phyloP scores from a whole-genome alignment of 331 rosid species.

The Dryas integrifolia region DNA sequence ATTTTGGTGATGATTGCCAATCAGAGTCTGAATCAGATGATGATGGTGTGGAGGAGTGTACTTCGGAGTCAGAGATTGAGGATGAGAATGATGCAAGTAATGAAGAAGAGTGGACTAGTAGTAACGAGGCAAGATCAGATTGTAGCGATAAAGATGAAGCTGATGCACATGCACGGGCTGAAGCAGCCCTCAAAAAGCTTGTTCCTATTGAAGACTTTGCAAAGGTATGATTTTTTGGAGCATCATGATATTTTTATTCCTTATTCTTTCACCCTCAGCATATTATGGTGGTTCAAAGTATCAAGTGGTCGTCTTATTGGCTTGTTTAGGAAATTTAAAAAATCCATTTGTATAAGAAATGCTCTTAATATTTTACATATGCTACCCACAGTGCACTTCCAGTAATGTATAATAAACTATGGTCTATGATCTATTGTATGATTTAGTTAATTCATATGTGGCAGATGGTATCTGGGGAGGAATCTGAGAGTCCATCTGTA shows the following conservation, averaged over 20 bases:
- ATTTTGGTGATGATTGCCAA: constrained; percentile 69
- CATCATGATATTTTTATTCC: constrained; percentile 1
- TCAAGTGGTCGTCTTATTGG: background rate
- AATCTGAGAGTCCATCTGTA: constrained; percentile 44
- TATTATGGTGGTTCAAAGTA: background rate
- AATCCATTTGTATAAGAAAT: background rate
- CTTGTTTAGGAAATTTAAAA: background rate
- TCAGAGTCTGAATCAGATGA: constrained; percentile 80
- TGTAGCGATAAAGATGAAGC: constrained; percentile 74
- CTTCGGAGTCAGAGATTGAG: constrained; percentile 76
- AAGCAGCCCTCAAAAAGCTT: constrained; percentile 78
- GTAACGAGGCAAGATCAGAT: constrained; percentile 72
- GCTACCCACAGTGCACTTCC: background rate
- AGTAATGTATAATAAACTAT: background rate
- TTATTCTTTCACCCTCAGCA: background rate
- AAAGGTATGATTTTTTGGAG: constrained; percentile 49
- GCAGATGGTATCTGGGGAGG: constrained; percentile 64
- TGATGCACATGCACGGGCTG: constrained; percentile 58
- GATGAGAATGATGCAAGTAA: constrained; percentile 63
- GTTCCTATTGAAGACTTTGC: constrained; percentile 66
- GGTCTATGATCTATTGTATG: background rate
- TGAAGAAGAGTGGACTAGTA: constrained; percentile 85
- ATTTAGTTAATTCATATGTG: constrained; percentile 18
- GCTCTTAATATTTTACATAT: background rate
- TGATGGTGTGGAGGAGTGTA: constrained; percentile 63